phyloP scores from a whole-genome alignment of 2,329 filamentous ascomycete species.

The Fusarium azukiicola region DNA sequence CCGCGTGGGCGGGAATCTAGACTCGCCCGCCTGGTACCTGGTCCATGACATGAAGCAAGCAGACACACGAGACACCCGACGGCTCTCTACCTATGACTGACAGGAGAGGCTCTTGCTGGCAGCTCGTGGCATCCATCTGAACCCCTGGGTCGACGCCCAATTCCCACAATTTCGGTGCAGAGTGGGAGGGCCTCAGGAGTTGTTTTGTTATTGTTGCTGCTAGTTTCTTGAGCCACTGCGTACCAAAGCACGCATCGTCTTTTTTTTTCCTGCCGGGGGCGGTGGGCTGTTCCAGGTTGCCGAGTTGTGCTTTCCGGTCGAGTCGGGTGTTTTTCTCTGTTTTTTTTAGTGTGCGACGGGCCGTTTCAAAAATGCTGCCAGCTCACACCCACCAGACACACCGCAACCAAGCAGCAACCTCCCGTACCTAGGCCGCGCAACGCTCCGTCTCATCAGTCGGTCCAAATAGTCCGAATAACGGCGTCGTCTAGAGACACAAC shows the following conservation, averaged over 20 bases:
- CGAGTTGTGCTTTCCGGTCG: constrained; percentile 17
- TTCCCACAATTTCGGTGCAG: constrained; percentile 34
- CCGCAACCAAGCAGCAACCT: constrained; percentile 15
- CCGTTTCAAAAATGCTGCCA: constrained; percentile 47
- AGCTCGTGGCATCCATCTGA: constrained; percentile 30
- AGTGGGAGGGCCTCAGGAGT: constrained; percentile 38
- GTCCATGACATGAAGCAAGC: not conserved
- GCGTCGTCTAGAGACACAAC: constrained; percentile 4
- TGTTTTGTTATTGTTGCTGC: not conserved
- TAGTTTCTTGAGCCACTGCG: not conserved
- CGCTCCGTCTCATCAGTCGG: constrained; percentile 1
- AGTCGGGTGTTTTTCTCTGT: constrained; percentile 33
- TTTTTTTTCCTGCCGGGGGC: constrained; percentile 17
- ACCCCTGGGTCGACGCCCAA: constrained; percentile 33
- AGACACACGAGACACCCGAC: constrained; percentile 26
- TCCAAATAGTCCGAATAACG: constrained; percentile 11
- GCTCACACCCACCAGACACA: constrained; percentile 35
- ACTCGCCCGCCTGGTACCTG: constrained; percentile 20
- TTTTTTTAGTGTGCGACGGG: constrained; percentile 38
- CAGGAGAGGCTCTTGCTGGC: constrained; percentile 28
- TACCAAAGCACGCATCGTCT: not conserved
- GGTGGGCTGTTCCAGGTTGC: constrained; percentile 30
- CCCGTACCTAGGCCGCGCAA: constrained; percentile 28
- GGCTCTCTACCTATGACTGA: constrained; percentile 13
- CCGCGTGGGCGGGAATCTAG: constrained; percentile 34